These are phyloP conservation scores for Vigna angularis DNA, from an alignment of 306 rosid genomes.

Conservation along the genomic window DNA sequence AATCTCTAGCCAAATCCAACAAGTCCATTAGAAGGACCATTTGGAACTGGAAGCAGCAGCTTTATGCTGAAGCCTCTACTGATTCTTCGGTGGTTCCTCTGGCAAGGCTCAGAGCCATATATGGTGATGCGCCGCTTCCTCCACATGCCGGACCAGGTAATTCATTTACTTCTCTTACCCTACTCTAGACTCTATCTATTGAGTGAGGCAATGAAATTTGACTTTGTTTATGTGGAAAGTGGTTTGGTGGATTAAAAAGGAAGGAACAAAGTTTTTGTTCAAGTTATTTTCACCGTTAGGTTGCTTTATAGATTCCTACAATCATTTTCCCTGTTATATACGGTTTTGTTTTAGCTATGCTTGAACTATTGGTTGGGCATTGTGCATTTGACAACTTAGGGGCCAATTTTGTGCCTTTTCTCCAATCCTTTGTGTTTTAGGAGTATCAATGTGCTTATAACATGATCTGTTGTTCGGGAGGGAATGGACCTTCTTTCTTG, in stretches of 20 bases:
- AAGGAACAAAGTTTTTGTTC: not conserved
- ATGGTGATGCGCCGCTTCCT: conserved; percentile 66
- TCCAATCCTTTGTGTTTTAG: conserved; percentile 26
- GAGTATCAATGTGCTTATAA: not conserved
- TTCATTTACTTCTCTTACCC: conserved; percentile 13
- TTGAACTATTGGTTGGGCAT: not conserved
- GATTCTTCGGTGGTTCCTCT: conserved; percentile 66
- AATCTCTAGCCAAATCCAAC: conserved; percentile 64
- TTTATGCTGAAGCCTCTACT: conserved; percentile 63
- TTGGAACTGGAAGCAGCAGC: conserved; percentile 91
- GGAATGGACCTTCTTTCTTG: not conserved
- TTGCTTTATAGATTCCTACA: not conserved
- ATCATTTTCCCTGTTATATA: not conserved
- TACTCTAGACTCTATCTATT: conserved; percentile 10
- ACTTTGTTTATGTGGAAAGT: not conserved
- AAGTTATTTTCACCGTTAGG: not conserved
- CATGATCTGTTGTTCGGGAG: conserved; percentile 13
- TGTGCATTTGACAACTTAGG: not conserved
- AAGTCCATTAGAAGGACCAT: conserved; percentile 69
- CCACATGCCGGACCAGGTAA: conserved; percentile 53
- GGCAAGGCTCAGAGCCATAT: conserved; percentile 67
- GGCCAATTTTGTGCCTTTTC: not conserved
- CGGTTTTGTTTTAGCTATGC: conserved; percentile 22
- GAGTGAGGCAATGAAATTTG: conserved; percentile 2
- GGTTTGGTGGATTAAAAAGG: conserved; percentile 8